phyloP scores from a whole-genome alignment of 441 rosid genomes.

The Populus hybrid region DNA sequence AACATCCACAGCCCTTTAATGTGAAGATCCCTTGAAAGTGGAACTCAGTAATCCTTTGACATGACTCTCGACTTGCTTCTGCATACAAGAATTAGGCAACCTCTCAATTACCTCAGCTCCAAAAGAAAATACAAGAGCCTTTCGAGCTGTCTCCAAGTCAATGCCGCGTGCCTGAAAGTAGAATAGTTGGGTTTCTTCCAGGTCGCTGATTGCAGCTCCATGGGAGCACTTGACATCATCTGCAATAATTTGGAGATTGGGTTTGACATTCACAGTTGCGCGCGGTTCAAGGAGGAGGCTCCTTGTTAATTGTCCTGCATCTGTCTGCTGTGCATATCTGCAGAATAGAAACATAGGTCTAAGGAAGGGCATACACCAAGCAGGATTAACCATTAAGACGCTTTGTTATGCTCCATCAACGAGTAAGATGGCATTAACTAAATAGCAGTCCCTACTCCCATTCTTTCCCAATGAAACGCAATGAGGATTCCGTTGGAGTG shows the following conservation, averaged over 20 bases:
- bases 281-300: constrained; percentile 81
- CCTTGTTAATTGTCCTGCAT: constrained; percentile 84
- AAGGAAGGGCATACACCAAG: background rate
- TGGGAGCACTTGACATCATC: constrained; percentile 92
- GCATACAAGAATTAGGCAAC: constrained; percentile 43
- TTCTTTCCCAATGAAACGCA: background rate
- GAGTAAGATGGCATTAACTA: background rate
- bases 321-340: constrained; percentile 86
- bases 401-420: background rate
- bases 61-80: constrained; percentile 47
- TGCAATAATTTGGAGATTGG: constrained; percentile 84
- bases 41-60: constrained; percentile 58
- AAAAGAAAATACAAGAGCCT: constrained; percentile 75
- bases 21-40: background rate
- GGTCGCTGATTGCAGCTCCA: constrained; percentile 93
- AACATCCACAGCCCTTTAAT: background rate
- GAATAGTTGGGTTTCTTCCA: constrained; percentile 84
- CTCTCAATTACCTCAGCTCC: constrained; percentile 71
- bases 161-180: constrained; percentile 87
- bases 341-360: background rate
- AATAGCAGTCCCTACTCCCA: background rate
- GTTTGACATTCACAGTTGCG: constrained; percentile 83
- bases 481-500: background rate
- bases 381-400: background rate
- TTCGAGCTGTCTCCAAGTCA: constrained; percentile 66